Evolutionary conservation across 2,329 filamentous ascomycete genomes (phyloP).

Genomic region (Apiospora saccharicola): DNA sequence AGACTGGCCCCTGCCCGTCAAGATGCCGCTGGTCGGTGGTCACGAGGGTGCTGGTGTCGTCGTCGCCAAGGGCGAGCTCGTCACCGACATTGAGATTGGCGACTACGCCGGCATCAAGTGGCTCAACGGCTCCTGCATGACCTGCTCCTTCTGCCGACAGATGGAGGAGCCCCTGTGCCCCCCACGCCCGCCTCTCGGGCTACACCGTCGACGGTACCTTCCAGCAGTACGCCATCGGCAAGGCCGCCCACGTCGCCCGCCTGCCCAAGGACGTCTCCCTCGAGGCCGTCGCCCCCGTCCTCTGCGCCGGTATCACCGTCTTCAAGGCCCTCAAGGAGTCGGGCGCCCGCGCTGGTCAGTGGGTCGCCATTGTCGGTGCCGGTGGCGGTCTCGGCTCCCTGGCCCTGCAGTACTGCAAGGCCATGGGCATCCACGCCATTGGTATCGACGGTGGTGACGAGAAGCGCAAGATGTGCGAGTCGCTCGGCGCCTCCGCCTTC

Average conservation of each 20-base stretch:
- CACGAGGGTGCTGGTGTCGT: conserved; percentile 83
- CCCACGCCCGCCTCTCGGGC: conserved; percentile 77
- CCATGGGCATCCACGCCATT: conserved; percentile 84
- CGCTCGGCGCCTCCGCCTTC: conserved; percentile 75
- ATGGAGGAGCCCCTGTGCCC: conserved; percentile 84
- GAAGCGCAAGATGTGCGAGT: conserved; percentile 74
- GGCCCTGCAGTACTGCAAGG: conserved; percentile 86
- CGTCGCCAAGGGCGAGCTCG: conserved; percentile 79
- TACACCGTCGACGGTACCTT: conserved; percentile 94
- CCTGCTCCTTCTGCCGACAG: conserved; percentile 83
- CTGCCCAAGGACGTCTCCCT: conserved; percentile 80
- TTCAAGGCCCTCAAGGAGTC: conserved; percentile 94
- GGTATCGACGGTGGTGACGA: conserved; percentile 86
- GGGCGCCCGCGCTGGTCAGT: conserved; percentile 75
- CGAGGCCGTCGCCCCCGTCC: conserved; percentile 79
- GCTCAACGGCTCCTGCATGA: conserved; percentile 87
- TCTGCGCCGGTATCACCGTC: conserved; percentile 87
- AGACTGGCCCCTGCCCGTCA: conserved; percentile 86
- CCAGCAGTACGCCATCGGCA: conserved; percentile 90
- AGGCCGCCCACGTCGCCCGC: conserved; percentile 83
- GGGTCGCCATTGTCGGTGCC: conserved; percentile 84
- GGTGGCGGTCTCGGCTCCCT: conserved; percentile 80
- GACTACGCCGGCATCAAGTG: conserved; percentile 91
- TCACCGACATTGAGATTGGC: conserved; percentile 80
- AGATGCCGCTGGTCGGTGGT: conserved; percentile 86